These are phyloP conservation scores for Diutina catenulata DNA, from an alignment of 1,139 yeast species.

Conservation along the genomic window DNA sequence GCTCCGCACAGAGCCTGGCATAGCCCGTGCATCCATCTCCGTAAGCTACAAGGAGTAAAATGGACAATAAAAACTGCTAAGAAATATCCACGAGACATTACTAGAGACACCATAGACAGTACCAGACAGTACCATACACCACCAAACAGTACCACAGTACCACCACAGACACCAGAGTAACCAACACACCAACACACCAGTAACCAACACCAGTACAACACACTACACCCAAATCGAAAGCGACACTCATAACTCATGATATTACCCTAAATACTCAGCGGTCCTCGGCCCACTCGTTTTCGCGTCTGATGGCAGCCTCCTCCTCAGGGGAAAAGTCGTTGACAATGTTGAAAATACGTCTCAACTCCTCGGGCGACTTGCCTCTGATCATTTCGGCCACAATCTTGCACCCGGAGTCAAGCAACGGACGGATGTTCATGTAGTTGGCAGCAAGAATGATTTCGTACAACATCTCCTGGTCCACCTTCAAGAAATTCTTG, in stretches of 20 bases:
- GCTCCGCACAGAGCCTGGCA: too few relatives aligned
- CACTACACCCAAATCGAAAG: neutral
- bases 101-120: neutral
- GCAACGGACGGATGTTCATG: slow-evolving; percentile 81
- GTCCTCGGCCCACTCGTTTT: slow-evolving; percentile 99
- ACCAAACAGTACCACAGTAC: neutral
- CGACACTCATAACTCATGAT: neutral
- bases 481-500: slow-evolving; percentile 87
- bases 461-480: slow-evolving; percentile 97
- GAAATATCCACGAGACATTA: too few relatives aligned
- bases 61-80: too few relatives aligned
- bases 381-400: slow-evolving; percentile 98
- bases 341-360: slow-evolving; percentile 90
- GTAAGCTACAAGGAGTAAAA: too few relatives aligned
- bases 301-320: slow-evolving; percentile 94
- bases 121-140: neutral
- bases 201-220: neutral
- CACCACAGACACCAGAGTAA: neutral
- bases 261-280: slow-evolving; percentile 51
- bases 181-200: too few relatives aligned
- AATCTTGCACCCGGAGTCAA: slow-evolving; percentile 93
- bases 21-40: too few relatives aligned
- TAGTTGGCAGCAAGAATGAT: slow-evolving; percentile 94
- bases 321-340: slow-evolving; percentile 97
- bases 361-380: slow-evolving; percentile 90